A percentile compares a stretch with the other conserved stretches of the same genome.
phyloP scores from a whole-genome alignment of 164 flowering plant genomes.

The Magnolia changhungtana region DNA sequence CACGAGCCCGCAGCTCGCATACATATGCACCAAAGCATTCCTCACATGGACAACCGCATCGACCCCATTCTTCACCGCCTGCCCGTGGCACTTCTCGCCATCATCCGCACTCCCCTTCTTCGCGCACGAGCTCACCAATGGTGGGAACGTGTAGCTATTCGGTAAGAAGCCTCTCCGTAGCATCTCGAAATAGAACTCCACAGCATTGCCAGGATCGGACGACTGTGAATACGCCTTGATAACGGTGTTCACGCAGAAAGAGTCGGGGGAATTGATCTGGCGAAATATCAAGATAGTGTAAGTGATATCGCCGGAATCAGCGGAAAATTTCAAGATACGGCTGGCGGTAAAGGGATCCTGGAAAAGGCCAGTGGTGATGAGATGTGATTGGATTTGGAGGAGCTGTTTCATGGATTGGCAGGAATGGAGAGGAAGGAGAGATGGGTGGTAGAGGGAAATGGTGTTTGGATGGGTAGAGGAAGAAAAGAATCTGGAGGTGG shows the following conservation, averaged over 20 bases:
- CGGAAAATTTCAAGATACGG: constrained; percentile 36
- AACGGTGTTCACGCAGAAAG: constrained; percentile 50
- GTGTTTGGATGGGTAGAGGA: neutral
- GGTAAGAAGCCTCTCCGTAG: constrained; percentile 40
- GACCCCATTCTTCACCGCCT: constrained; percentile 52
- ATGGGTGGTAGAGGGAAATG: constrained; percentile 10
- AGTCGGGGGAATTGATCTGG: constrained; percentile 29
- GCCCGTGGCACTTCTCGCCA: constrained; percentile 59
- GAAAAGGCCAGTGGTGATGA: constrained; percentile 43
- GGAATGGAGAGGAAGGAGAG: constrained; percentile 22
- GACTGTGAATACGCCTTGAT: constrained; percentile 46
- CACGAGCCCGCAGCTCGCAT: constrained; percentile 40
- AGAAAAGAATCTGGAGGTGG: constrained; percentile 11
- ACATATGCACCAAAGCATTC: constrained; percentile 64
- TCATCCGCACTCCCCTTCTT: constrained; percentile 19
- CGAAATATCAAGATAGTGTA: constrained; percentile 41
- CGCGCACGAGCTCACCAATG: constrained; percentile 42
- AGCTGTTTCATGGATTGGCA: constrained; percentile 35
- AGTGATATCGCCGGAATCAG: constrained; percentile 31
- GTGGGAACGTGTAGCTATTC: constrained; percentile 52
- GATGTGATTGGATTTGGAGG: constrained; percentile 54
- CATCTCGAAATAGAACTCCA: constrained; percentile 47
- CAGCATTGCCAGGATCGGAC: constrained; percentile 26
- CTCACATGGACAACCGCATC: constrained; percentile 40
- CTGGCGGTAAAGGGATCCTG: constrained; percentile 37